Evolutionary conservation across 2,329 filamentous ascomycete genomes (phyloP).

Genomic region (Didymella arachidicola): DNA sequence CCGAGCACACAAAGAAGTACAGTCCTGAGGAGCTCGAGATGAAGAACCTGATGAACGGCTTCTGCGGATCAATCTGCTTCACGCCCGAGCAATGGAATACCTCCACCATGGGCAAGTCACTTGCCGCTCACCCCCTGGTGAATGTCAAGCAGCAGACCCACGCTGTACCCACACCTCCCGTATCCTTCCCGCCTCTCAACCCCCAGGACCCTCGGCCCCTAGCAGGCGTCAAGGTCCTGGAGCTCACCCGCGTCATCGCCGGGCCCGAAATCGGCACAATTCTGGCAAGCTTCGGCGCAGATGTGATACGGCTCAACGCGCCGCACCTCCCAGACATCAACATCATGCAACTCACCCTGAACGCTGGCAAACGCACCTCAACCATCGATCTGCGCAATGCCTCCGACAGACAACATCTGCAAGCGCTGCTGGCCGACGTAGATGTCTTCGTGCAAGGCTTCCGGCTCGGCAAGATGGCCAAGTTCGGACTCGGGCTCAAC

Average conservation of each 20-base stretch:
- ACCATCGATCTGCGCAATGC: constrained; percentile 55
- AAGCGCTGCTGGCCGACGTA: constrained; percentile 54
- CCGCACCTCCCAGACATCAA: constrained; percentile 47
- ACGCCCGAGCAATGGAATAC: constrained; percentile 55
- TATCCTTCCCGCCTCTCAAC: constrained; percentile 44
- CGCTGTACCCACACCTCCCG: constrained; percentile 28
- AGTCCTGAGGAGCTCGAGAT: constrained; percentile 41
- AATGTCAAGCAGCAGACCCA: constrained; percentile 49
- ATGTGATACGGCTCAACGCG: constrained; percentile 54
- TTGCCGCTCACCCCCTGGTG: constrained; percentile 55
- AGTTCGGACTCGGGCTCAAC: constrained; percentile 54
- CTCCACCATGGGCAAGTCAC: constrained; percentile 55
- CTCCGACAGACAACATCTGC: constrained; percentile 41
- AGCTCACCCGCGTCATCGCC: constrained; percentile 53
- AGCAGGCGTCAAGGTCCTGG: constrained; percentile 50
- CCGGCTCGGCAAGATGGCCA: constrained; percentile 55
- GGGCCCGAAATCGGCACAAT: constrained; percentile 50
- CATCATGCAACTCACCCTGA: constrained; percentile 48
- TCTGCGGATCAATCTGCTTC: constrained; percentile 54
- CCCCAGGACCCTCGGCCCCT: constrained; percentile 45
- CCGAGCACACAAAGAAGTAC: constrained; percentile 37
- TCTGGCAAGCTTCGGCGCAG: constrained; percentile 53
- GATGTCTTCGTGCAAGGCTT: constrained; percentile 64
- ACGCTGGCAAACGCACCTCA: constrained; percentile 55
- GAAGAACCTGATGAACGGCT: constrained; percentile 27